phyloP scores from a whole-genome alignment of 768 basidiomycete genomes.

The Fistulinella prunicolor region DNA sequence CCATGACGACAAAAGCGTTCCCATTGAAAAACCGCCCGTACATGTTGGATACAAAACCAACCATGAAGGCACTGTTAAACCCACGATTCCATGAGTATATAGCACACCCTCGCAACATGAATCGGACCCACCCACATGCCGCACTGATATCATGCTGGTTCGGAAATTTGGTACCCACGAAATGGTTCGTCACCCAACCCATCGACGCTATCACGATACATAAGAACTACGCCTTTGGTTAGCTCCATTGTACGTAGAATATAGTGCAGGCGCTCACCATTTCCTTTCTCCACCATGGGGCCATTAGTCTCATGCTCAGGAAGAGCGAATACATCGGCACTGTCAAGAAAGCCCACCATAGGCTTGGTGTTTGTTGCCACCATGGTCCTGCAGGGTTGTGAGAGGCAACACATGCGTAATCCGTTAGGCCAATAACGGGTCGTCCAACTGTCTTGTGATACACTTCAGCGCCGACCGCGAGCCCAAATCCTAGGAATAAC shows the following conservation, averaged over 20 bases:
- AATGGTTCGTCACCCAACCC: constrained; percentile 80
- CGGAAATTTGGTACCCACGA: constrained; percentile 53
- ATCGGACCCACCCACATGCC: constrained; percentile 31
- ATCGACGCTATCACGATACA: constrained; percentile 58
- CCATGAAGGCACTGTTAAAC: constrained; percentile 61
- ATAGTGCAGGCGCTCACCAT: constrained; percentile 38
- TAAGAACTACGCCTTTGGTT: constrained; percentile 33
- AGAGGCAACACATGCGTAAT: constrained; percentile 56
- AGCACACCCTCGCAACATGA: background rate
- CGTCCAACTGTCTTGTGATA: constrained; percentile 55
- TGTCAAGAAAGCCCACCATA: constrained; percentile 73
- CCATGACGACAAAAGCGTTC: constrained; percentile 81
- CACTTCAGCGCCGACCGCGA: constrained; percentile 73
- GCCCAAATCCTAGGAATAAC: constrained; percentile 76
- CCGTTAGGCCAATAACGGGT: constrained; percentile 47
- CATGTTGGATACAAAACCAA: constrained; percentile 75
- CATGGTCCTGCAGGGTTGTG: constrained; percentile 61
- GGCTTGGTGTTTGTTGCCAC: constrained; percentile 69
- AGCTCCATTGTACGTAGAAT: background rate
- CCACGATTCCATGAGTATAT: background rate
- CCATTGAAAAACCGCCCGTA: constrained; percentile 73
- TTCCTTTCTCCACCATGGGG: constrained; percentile 36
- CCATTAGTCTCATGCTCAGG: constrained; percentile 54
- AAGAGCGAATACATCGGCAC: constrained; percentile 69
- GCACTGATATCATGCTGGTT: constrained; percentile 75